Evolutionary conservation across 2,329 filamentous ascomycete genomes (phyloP).

Genomic region (Diatrype stigma): DNA sequence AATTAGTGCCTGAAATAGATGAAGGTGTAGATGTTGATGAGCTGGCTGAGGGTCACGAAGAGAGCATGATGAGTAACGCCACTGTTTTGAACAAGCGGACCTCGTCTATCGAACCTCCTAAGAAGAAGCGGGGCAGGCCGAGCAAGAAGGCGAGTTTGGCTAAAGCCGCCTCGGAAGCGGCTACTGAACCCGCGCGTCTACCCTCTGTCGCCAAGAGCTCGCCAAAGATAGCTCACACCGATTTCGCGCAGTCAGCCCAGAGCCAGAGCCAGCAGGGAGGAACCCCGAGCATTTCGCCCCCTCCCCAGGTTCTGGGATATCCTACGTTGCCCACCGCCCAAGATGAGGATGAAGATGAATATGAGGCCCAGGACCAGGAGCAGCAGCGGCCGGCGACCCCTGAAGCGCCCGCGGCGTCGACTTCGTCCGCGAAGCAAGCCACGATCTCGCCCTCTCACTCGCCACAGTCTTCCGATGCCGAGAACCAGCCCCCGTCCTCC

Average conservation of each 20-base stretch:
- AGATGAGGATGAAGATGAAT: constrained; percentile 6
- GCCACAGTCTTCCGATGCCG: constrained; percentile 73
- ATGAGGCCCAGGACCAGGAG: too few species aligned
- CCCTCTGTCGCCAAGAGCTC: not conserved
- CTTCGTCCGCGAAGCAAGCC: constrained; percentile 47
- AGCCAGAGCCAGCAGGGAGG: constrained; percentile 17
- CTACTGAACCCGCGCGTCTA: constrained; percentile 10
- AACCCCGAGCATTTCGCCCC: constrained; percentile 5
- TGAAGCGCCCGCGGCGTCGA: constrained; percentile 36
- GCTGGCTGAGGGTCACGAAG: constrained; percentile 31
- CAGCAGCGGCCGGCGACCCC: constrained; percentile 39
- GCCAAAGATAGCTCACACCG: constrained; percentile 11
- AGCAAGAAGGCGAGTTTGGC: constrained; percentile 28
- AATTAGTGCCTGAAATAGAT: constrained; percentile 4
- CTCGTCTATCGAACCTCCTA: constrained; percentile 14
- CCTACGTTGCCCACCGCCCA: constrained; percentile 18
- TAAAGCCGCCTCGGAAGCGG: constrained; percentile 26
- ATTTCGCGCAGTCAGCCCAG: constrained; percentile 22
- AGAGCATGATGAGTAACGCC: constrained; percentile 37
- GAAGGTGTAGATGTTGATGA: constrained; percentile 24
- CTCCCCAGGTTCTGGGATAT: constrained; percentile 16
- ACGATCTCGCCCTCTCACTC: constrained; percentile 61
- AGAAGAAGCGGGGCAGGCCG: constrained; percentile 30
- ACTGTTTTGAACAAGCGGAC: constrained; percentile 37
- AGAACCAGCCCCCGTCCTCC: constrained; percentile 72